A percentile compares a stretch with the other conserved stretches of the same genome.
Conservation (phyloP, 176 grass and related monocot species). For the Avena insularis region DNA sequence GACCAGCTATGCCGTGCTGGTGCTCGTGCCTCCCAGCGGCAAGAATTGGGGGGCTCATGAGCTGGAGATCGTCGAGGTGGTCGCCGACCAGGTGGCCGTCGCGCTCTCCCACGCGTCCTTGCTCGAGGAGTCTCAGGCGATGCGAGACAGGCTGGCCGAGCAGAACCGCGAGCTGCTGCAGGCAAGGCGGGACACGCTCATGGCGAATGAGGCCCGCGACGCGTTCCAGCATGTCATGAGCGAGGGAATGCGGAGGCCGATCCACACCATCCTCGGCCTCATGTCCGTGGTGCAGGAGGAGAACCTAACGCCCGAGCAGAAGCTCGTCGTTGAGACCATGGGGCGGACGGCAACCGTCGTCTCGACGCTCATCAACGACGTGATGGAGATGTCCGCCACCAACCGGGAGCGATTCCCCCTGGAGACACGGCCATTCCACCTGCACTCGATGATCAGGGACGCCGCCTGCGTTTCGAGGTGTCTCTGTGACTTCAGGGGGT, state of each 20-base stretch:
- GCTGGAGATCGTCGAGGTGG: slow-evolving; percentile 80
- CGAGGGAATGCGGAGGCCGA: slow-evolving; percentile 58
- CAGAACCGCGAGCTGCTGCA: slow-evolving; percentile 75
- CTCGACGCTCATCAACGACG: slow-evolving; percentile 62
- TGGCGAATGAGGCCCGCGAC: slow-evolving; percentile 67
- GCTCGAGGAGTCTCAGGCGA: slow-evolving; percentile 72
- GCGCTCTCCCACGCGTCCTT: slow-evolving; percentile 80
- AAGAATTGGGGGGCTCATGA: slow-evolving; percentile 69
- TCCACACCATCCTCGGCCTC: slow-evolving; percentile 63
- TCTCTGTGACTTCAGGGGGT: slow-evolving; percentile 61
- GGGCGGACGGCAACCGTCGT: slow-evolving; percentile 55
- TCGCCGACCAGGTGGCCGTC: slow-evolving; percentile 84
- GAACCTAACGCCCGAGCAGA: slow-evolving; percentile 46
- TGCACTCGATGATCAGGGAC: slow-evolving; percentile 62
- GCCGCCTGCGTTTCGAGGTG: slow-evolving; percentile 50
- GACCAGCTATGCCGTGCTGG: slow-evolving; percentile 73
- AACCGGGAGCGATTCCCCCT: slow-evolving; percentile 57
- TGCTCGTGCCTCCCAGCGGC: slow-evolving; percentile 63
- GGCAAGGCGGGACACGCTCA: slow-evolving; percentile 51
- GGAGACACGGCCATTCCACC: slow-evolving; percentile 49
- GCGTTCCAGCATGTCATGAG: slow-evolving; percentile 67
- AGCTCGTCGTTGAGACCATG: slow-evolving; percentile 46
- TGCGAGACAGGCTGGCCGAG: slow-evolving; percentile 66
- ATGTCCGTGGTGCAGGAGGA: slow-evolving; percentile 66
- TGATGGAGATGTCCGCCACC: slow-evolving; percentile 56